Percentiles rank a stretch among this genome's conserved stretches.
phyloP scores from a whole-genome alignment of 2,329 filamentous ascomycete species.

The Fusarium nurragi region DNA sequence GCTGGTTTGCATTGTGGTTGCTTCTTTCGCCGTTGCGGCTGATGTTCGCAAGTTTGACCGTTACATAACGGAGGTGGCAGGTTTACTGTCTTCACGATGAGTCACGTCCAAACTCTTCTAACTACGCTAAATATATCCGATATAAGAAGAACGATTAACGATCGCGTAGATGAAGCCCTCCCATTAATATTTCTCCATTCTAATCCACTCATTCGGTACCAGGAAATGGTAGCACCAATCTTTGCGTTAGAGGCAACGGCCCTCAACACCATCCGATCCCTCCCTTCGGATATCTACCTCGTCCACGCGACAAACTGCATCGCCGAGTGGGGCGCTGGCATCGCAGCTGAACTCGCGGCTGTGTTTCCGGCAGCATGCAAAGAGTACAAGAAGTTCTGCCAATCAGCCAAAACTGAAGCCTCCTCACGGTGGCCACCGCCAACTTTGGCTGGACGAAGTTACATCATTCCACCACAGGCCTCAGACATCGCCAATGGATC shows the following conservation, averaged over 20 bases:
- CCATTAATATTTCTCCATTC: neutral
- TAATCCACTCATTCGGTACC: neutral
- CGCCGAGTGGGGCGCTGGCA: conserved; percentile 45
- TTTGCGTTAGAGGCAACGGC: conserved; percentile 24
- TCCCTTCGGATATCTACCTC: conserved; percentile 36
- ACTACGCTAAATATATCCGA: too few relatives aligned
- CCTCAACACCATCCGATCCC: conserved; percentile 24
- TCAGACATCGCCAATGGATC: conserved; percentile 35
- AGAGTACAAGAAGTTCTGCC: conserved; percentile 42
- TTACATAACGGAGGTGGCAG: neutral
- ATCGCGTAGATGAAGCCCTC: neutral
- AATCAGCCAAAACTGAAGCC: conserved; percentile 19
- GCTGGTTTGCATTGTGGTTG: too few relatives aligned
- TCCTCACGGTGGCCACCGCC: conserved; percentile 26
- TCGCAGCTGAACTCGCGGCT: conserved; percentile 42
- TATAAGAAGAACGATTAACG: too few relatives aligned
- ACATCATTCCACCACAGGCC: conserved; percentile 44
- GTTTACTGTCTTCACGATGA: neutral
- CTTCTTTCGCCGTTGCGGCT: too few relatives aligned
- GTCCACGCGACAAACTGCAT: conserved; percentile 48
- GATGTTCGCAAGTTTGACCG: neutral
- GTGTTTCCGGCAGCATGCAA: conserved; percentile 43
- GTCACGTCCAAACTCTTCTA: neutral
- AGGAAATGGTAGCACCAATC: conserved; percentile 8
- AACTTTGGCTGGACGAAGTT: conserved; percentile 41